These are phyloP conservation scores for Trichomonas vaginalis DNA, from an alignment of 208 protist species.

Conservation along the genomic window DNA sequence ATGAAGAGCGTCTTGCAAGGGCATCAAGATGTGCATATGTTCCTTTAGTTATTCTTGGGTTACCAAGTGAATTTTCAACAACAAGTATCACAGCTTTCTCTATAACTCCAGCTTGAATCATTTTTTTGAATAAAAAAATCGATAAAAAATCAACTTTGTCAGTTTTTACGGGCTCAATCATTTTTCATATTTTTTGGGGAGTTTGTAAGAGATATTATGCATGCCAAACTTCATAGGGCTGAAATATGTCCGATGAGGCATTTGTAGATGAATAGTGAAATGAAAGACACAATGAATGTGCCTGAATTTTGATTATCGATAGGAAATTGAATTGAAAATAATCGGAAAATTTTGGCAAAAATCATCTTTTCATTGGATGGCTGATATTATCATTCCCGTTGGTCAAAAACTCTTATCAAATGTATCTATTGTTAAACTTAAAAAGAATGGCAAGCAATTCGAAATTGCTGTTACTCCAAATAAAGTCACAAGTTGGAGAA, in stretches of 20 bases:
- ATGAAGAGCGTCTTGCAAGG: background rate
- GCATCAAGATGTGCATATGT: background rate
- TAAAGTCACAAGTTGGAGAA: background rate
- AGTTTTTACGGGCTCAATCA: no score
- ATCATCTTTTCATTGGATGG: background rate
- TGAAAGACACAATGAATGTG: no score
- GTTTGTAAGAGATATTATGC: no score
- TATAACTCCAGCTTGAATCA: background rate
- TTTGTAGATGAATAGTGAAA: no score
- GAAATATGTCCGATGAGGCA: no score
- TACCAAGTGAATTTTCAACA: background rate
- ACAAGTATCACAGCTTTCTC: background rate
- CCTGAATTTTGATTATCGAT: no score
- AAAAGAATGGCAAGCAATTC: background rate
- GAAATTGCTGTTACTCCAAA: conserved; percentile 14
- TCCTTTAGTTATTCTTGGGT: background rate
- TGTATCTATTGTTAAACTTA: background rate
- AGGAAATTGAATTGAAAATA: no score
- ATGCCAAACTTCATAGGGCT: no score
- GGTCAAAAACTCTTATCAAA: background rate
- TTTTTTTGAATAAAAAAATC: no score
- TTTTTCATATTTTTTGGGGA: no score
- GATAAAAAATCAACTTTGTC: no score
- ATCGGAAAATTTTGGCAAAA: no score
- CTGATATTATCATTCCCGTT: background rate